Evolutionary conservation across 495 filamentous ascomycete species (phyloP), one percentile per base, ranked within the genome.

Genomic region (Bathelium albidoporum): DNA sequence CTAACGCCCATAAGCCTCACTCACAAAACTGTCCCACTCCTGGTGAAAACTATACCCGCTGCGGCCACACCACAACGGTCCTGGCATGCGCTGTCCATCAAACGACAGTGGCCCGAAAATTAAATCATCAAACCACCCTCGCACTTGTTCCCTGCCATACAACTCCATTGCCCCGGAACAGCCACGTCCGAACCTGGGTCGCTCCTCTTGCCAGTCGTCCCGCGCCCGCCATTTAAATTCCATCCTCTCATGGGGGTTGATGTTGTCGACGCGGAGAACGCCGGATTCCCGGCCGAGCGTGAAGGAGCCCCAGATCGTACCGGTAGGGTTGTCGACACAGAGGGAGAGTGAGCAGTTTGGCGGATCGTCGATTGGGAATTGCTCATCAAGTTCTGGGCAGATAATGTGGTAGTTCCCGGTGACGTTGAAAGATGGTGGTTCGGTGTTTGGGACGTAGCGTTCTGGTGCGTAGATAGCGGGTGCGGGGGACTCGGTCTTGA

Each of bases 381-480:
- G 36, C 4, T 58, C 58, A 4, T 36, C 44, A 0, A 72, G 59
- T 2, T 60, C 61, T 1, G 39, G 65, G 44, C 69, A 74, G 52
- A 32, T 59, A 28, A 82, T 64, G 20, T 67, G 61, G 70, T 82
- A 82, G 18, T 73, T 70, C 26, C 80, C 78, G 66, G 78, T 80
- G 4, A 82, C 68, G 16, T 65, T 60, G 63, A n/a, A 65, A 7
- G 68, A 67, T 1, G 59, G 43, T 7, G 68, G 63, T 10, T 59
- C 59, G 18, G 29, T 31, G 49, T 2, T 16, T 36, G 45, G 28
- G 44, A 59, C 29, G 11, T 52, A 26, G 55, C 24, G 49, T 58
- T 28, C 62, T 52, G 14, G 64, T 62, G 62, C 64, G 49, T 58
- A 59, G 60, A 52, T 44, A 59, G 64, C 58, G 64, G 67, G 36